phyloP scores from a whole-genome alignment of 768 basidiomycete species.

The Cytidiella melzeri region DNA sequence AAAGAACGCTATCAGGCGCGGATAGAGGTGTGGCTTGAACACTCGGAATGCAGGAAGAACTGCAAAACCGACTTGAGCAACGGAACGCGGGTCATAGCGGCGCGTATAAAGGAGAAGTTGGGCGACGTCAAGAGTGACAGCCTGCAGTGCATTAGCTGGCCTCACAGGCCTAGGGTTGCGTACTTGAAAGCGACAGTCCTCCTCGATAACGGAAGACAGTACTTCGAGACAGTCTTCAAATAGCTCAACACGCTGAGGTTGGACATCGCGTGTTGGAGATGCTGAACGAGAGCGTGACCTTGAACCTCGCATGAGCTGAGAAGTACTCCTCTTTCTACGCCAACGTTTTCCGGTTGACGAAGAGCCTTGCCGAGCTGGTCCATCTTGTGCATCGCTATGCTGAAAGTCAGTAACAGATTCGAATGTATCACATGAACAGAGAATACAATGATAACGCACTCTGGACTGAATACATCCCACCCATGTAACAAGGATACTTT shows the following conservation, averaged over 20 bases:
- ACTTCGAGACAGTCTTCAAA: constrained; percentile 54
- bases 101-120: constrained; percentile 56
- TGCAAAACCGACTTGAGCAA: constrained; percentile 58
- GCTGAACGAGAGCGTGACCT: constrained; percentile 47
- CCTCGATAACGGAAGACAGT: constrained; percentile 56
- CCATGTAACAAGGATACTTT: constrained; percentile 47
- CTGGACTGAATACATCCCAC: constrained; percentile 60
- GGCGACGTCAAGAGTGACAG: constrained; percentile 64
- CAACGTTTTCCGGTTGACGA: no score
- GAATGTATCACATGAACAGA: no score
- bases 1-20: constrained; percentile 61
- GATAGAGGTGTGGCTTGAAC: constrained; percentile 57
- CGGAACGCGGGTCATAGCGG: constrained; percentile 41
- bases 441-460: constrained; percentile 31
- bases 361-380: no score
- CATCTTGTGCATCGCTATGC: no score
- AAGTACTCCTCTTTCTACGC: no score
- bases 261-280: constrained; percentile 32
- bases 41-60: constrained; percentile 72
- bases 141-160: constrained; percentile 75
- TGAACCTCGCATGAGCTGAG: no score
- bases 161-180: constrained; percentile 52
- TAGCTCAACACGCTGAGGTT: constrained; percentile 40
- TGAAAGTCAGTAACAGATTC: no score
- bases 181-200: constrained; percentile 68